A percentile compares a stretch with the other conserved stretches of the same genome.
These are phyloP conservation scores for Boletus reticulatus DNA, from an alignment of 768 basidiomycete species.

Conservation along the genomic window DNA sequence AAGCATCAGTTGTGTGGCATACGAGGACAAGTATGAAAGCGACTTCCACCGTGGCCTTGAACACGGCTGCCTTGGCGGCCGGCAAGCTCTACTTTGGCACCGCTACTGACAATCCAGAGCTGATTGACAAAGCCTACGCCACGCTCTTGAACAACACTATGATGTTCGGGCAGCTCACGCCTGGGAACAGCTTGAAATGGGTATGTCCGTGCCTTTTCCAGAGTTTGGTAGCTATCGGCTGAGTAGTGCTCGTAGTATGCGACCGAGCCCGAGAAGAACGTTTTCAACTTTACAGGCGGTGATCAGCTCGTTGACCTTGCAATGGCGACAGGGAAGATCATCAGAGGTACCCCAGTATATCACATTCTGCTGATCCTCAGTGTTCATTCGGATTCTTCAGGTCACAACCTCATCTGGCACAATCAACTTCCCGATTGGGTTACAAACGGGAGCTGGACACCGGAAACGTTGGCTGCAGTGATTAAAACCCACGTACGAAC, in stretches of 20 bases:
- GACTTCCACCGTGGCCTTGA: slow-evolving; percentile 18
- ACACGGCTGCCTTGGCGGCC: slow-evolving; percentile 37
- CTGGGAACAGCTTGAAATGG: slow-evolving; percentile 20
- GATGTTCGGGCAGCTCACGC: slow-evolving; percentile 22
- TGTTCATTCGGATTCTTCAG: neutral
- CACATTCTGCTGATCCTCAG: neutral
- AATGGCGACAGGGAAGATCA: slow-evolving; percentile 16
- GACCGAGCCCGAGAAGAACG: slow-evolving; percentile 22
- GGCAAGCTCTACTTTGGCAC: slow-evolving; percentile 48
- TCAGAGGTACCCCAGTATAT: slow-evolving; percentile 13
- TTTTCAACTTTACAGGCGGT: slow-evolving; percentile 22
- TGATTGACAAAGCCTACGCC: slow-evolving; percentile 31
- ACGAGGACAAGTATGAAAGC: neutral
- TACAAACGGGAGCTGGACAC: slow-evolving; percentile 10
- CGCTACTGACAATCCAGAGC: slow-evolving; percentile 47
- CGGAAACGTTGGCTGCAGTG: slow-evolving; percentile 11
- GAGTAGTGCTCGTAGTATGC: slow-evolving; percentile 7
- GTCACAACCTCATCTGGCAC: slow-evolving; percentile 21
- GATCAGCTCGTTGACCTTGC: slow-evolving; percentile 21
- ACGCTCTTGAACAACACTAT: slow-evolving; percentile 5
- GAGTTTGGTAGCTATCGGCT: neutral
- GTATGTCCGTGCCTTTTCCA: slow-evolving; percentile 3
- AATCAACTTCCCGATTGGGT: slow-evolving; percentile 18
- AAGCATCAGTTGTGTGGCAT: neutral
- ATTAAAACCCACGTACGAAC: slow-evolving; percentile 17